Evolutionary conservation across 1,284 basidiomycete genomes (phyloP).

Genomic region (Volvariella volvacea): DNA sequence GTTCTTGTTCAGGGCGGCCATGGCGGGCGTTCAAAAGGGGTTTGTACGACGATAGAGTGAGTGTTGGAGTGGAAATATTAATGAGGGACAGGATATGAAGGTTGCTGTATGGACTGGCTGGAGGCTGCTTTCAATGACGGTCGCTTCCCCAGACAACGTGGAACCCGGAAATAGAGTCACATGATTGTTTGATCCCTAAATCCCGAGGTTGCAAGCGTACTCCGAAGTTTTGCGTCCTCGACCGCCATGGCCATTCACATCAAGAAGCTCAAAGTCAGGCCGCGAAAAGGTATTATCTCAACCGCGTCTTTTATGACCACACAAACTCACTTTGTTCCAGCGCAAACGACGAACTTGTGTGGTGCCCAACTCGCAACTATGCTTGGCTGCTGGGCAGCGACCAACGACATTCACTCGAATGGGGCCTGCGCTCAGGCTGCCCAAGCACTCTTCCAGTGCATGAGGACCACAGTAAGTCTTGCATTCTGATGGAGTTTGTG

Average conservation of each 20-base stretch:
- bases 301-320: conserved; percentile 5
- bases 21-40: conserved; percentile 7
- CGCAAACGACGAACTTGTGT: conserved; percentile 59
- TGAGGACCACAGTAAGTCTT: conserved; percentile 73
- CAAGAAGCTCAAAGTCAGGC: conserved; percentile 75
- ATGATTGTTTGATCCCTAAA: conserved; percentile 1
- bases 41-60: too few species aligned
- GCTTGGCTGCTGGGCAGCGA: conserved; percentile 90
- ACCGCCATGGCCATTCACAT: conserved; percentile 54
- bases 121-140: conserved; percentile 1
- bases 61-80: conserved; percentile 3
- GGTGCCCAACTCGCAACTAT: conserved; percentile 74
- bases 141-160: background rate
- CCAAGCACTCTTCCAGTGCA: conserved; percentile 73
- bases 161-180: conserved; percentile 5
- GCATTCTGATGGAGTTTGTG: conserved; percentile 5
- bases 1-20: conserved; percentile 70
- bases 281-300: conserved; percentile 57
- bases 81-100: conserved; percentile 2
- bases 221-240: conserved; percentile 1
- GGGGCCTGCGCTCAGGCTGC: conserved; percentile 63
- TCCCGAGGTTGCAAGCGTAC: background rate
- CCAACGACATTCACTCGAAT: conserved; percentile 61
- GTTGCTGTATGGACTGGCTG: background rate
- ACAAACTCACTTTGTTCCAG: conserved; percentile 5